Base-by-base conservation (phyloP, 2,329 filamentous ascomycete genomes). In the Aspergillus intermedius region DNA sequence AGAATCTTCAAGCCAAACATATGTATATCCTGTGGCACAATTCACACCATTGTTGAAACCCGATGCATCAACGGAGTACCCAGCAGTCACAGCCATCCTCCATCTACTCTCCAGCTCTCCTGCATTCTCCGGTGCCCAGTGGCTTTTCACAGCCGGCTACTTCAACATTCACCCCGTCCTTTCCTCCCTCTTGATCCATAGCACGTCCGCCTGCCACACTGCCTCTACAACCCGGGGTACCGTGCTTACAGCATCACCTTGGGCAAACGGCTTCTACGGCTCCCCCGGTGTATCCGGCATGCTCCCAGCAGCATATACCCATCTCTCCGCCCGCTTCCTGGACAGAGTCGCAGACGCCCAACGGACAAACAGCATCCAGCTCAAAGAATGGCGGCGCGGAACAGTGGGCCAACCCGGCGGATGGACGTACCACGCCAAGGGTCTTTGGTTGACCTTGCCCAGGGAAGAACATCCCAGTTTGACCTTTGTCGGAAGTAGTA, bases 351-450 rank as follows among this genome's bases (percentile, higher is more conserved):
- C 72, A 0, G 67, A 67, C n/a, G 74, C 75, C 6, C 75, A 78
- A 1, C 69, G 79, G 4, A 75, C 75, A 9, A 72, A 77, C 1
- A 76, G 78, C 8, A 86, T 96, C 23, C 71, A 80, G 3, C 75
- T 98, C 3, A 87, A 88, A 53, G 93, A 98, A 70, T 98, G 93
- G 93, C 81, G 85, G 5, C 78, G 78, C 42, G 93, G 93, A 7
- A 87, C 83, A 0, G 87, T 95, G 2, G 87, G 87, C 15, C 79
- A 89, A 59, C 83, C 87, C 0, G 88, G 77, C 1, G 91, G 89
- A 1, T 98, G 94, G 93, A 96, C 91, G 0, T 98, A 98, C 68
- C 93, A 98, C 61, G 93, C 93, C 43, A 98, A 98, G 70, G 93
- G 93, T 0, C 76, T 97, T 2, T 97, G 91, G 91, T 77, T 96